Evolutionary conservation across 257 asterid species (phyloP).

Genomic region (Solanum etuberosum): DNA sequence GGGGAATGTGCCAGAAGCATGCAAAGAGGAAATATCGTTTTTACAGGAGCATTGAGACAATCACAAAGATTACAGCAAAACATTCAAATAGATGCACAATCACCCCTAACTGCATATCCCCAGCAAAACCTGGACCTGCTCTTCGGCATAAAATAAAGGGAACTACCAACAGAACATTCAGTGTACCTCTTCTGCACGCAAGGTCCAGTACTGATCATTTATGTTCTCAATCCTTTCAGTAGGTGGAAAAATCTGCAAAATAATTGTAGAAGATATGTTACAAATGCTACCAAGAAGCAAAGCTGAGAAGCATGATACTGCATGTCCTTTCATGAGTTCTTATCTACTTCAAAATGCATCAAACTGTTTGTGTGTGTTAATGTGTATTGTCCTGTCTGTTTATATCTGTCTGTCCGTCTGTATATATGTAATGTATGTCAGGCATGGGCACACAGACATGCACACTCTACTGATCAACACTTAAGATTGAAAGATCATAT

Average conservation of each 20-base stretch:
- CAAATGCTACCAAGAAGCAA: neutral
- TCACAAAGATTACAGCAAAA: neutral
- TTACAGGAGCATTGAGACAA: neutral
- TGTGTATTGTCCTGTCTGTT: neutral
- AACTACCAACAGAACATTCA: neutral
- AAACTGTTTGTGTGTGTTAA: neutral
- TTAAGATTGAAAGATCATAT: neutral
- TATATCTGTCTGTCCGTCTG: neutral
- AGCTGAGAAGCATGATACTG: neutral
- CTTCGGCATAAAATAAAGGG: neutral
- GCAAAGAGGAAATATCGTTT: neutral
- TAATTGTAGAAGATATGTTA: neutral
- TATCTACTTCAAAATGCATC: neutral
- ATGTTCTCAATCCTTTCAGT: constrained; percentile 46
- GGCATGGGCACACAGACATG: neutral
- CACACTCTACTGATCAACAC: neutral
- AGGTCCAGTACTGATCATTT: constrained; percentile 49
- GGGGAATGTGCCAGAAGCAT: neutral
- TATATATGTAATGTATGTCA: neutral
- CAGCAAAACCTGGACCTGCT: neutral
- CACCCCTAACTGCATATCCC: neutral
- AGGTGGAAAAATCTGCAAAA: constrained; percentile 46
- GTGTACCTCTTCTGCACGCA: constrained; percentile 55
- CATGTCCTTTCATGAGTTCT: neutral
- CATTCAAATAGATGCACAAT: neutral